These are phyloP conservation scores for Catunica adiposa DNA, from an alignment of 2,329 filamentous ascomycete species.

Conservation along the genomic window DNA sequence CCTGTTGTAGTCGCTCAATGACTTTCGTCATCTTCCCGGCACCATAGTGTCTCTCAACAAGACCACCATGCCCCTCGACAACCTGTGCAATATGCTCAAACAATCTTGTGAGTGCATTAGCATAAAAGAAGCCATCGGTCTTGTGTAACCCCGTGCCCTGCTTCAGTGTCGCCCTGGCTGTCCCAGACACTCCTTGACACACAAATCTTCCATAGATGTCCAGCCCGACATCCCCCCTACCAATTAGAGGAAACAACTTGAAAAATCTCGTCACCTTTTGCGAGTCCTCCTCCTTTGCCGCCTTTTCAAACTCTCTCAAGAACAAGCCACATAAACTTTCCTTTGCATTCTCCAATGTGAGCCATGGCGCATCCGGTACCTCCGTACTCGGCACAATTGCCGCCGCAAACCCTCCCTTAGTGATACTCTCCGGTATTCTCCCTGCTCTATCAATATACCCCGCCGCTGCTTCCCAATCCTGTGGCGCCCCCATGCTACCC, in stretches of 20 bases:
- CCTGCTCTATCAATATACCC: conserved; percentile 72
- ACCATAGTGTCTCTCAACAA: conserved; percentile 92
- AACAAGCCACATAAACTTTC: conserved; percentile 85
- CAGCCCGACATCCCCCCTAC: conserved; percentile 69
- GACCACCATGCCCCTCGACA: conserved; percentile 72
- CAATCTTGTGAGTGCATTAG: conserved; percentile 71
- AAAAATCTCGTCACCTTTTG: conserved; percentile 89
- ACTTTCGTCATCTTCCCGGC: conserved; percentile 85
- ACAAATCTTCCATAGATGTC: conserved; percentile 95
- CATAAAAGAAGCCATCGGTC: conserved; percentile 64
- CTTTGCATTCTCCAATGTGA: conserved; percentile 72
- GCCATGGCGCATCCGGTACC: conserved; percentile 76
- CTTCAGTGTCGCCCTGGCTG: conserved; percentile 66
- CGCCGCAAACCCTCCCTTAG: conserved; percentile 72
- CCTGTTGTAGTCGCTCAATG: conserved; percentile 79
- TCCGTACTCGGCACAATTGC: conserved; percentile 90
- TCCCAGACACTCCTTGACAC: conserved; percentile 78
- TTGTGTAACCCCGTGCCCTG: conserved; percentile 35
- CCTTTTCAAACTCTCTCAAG: conserved; percentile 85
- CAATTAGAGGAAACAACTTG: conserved; percentile 91
- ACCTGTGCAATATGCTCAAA: conserved; percentile 98
- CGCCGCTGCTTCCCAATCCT: conserved; percentile 96
- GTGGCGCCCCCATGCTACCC: conserved; percentile 90
- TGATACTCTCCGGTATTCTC: conserved; percentile 63
- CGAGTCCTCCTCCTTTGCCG: conserved; percentile 71